Conservation (phyloP, 352 stramenopile species). For the Phytophthora syringae region DNA sequence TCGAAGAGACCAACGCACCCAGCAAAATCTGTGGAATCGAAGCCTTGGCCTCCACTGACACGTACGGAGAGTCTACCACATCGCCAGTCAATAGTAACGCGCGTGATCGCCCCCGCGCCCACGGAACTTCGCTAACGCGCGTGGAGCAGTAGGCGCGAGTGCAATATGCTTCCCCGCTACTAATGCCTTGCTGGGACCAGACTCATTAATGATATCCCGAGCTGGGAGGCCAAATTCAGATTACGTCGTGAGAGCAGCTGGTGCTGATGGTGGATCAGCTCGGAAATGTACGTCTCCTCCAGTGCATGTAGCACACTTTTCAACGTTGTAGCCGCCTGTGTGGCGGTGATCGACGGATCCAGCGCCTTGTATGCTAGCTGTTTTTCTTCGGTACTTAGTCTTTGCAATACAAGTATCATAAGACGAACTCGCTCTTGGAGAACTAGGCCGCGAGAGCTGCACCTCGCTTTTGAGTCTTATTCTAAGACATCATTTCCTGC, state of each 20-base stretch:
- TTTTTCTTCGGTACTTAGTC: conserved; percentile 61
- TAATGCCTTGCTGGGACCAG: conserved; percentile 2
- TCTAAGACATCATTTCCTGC: conserved; percentile 23
- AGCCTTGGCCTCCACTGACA: conserved; percentile 9
- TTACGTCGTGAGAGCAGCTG: conserved; percentile 39
- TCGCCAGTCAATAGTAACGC: conserved; percentile 25
- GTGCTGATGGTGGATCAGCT: conserved; percentile 61
- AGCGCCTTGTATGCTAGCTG: conserved; percentile 43
- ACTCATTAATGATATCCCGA: conserved; percentile 25
- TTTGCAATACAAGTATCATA: conserved; percentile 55
- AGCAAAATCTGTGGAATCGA: conserved; percentile 64
- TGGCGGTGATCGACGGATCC: conserved; percentile 19
- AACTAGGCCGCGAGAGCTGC: conserved; percentile 49
- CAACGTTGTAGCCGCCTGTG: conserved; percentile 31
- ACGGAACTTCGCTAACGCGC: conserved; percentile 26
- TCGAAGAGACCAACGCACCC: conserved; percentile 34
- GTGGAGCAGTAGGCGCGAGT: conserved; percentile 20
- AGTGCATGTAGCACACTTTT: conserved; percentile 55
- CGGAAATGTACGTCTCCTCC: conserved; percentile 66
- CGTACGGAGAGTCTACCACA: conserved; percentile 2
- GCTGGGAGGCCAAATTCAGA: conserved; percentile 23
- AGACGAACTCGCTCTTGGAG: conserved; percentile 74
- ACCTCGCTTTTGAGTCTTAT: conserved; percentile 42
- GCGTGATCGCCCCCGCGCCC: conserved; percentile 12
- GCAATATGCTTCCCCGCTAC: neutral